A percentile compares a stretch with the other conserved stretches of the same genome.
Conservation (phyloP, 1,284 basidiomycete species). For the Exsudoporus floridanus region DNA sequence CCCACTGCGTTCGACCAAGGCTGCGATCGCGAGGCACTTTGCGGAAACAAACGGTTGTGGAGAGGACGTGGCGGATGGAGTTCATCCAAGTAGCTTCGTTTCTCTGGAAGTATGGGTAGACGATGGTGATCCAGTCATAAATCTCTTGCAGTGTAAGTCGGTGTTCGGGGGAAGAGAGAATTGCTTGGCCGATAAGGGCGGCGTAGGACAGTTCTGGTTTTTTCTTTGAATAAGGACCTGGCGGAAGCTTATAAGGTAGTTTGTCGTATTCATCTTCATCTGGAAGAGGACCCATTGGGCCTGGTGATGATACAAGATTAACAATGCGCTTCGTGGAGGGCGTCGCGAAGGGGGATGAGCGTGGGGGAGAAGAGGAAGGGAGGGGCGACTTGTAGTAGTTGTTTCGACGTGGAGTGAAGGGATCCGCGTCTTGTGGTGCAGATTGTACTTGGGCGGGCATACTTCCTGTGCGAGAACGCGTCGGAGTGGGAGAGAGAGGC, state of each 20-base stretch:
- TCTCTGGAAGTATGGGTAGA: conserved; percentile 90
- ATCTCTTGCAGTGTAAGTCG: conserved; percentile 93
- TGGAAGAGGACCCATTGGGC: conserved; percentile 63
- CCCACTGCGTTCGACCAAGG: conserved; percentile 73
- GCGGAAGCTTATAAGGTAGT: conserved; percentile 74
- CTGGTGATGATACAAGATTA: conserved; percentile 78
- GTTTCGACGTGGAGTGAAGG: conserved; percentile 46
- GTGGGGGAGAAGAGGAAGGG: conserved; percentile 48
- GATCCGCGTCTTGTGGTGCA: conserved; percentile 27
- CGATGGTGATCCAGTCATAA: conserved; percentile 92
- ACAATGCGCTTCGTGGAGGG: conserved; percentile 53
- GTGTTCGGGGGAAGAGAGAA: conserved; percentile 81
- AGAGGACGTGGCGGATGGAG: conserved; percentile 83
- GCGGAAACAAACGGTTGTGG: conserved; percentile 77
- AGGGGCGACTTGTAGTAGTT: conserved; percentile 47
- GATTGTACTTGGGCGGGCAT: conserved; percentile 33
- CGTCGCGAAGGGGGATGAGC: conserved; percentile 49
- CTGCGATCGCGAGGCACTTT: conserved; percentile 66
- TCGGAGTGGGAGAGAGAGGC: conserved; percentile 33
- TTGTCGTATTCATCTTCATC: conserved; percentile 58
- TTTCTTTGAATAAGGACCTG: conserved; percentile 74
- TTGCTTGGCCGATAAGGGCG: conserved; percentile 92
- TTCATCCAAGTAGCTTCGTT: conserved; percentile 97
- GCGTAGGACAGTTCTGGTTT: conserved; percentile 91
- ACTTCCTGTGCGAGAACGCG: conserved; percentile 33